Evolutionary conservation across 768 basidiomycete species (phyloP).

Genomic region (Chlorophyllum brunneum): DNA sequence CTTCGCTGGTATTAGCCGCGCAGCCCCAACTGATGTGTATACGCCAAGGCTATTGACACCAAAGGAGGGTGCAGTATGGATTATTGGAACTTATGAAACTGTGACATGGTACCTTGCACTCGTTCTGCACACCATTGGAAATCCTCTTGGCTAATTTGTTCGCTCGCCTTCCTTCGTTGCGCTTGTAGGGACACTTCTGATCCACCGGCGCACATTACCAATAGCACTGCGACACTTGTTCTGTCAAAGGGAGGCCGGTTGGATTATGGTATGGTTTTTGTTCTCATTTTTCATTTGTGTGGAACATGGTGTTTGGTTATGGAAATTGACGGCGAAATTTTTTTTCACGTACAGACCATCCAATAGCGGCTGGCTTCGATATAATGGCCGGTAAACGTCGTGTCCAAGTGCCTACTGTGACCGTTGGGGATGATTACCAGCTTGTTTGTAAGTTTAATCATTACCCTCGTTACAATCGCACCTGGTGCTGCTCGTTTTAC

Average conservation of each 20-base stretch:
- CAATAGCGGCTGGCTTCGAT: constrained; percentile 21
- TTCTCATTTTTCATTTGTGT: neutral
- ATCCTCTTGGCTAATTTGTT: neutral
- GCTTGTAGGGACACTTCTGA: constrained; percentile 27
- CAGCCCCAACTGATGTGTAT: constrained; percentile 3
- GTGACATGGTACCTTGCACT: constrained; percentile 2
- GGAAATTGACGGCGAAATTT: constrained; percentile 20
- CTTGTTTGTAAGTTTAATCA: constrained; percentile 23
- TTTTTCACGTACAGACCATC: constrained; percentile 13
- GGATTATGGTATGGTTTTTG: constrained; percentile 19
- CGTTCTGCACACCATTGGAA: neutral
- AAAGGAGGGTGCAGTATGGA: neutral
- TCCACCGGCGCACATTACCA: constrained; percentile 28
- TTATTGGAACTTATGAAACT: neutral
- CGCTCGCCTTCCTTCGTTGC: neutral
- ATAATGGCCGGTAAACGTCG: constrained; percentile 22
- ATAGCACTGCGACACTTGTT: constrained; percentile 23
- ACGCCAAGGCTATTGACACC: neutral
- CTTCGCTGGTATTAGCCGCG: neutral
- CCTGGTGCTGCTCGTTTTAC: neutral
- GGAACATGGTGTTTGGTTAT: neutral
- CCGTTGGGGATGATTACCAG: constrained; percentile 25
- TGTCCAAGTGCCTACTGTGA: constrained; percentile 26
- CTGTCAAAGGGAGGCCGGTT: constrained; percentile 22
- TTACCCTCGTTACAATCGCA: neutral